Base-by-base conservation (phyloP, 2,329 filamentous ascomycete species). In the Phaeoacremonium minimum region DNA sequence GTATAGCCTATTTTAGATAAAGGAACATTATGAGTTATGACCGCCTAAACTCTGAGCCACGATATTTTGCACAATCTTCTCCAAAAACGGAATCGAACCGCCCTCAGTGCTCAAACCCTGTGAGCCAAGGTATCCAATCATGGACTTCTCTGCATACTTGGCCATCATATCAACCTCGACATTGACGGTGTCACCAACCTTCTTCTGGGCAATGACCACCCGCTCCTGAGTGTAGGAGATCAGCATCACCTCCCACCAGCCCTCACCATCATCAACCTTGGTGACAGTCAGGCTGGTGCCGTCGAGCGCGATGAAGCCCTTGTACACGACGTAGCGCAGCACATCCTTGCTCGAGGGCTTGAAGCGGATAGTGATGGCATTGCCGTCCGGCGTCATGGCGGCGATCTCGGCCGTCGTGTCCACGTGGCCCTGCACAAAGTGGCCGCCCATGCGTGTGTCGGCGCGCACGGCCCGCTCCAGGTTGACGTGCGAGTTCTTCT, bases 391-490 rank as follows among this genome's bases (percentile, higher is more conserved):
- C 14, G 75, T 81, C 22, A 85, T 76, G 30, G 77, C 75, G 28
- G 83, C 56, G 42, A 98, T 85, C 30, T 75, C 77, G 1, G 91
- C 93, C 28, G 84, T 80, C 9, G 88, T 91, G 63, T 98, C 94
- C 42, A 98, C 91, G 61, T 98, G 93, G 28, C 93, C 93, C 66
- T 98, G 94, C 19, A 97, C 91, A 53, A 97, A 95, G 66, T 98
- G 93, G 1, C 93, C 93, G 32, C 94, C 93, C 88, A 98, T 97
- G 37, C 93, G 87, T 31, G 91, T 96, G 52, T 85, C 79, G 5
- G 89, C 88, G 14, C 85, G 84, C 36, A 98, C 90, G 4, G 93
- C 91, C 13, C 93, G 83, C 71, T 98, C 93, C 36, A 98, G 83
- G 62, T 98, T 98, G 47, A 97, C 90, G 15, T 68, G 70, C 42